A percentile compares a stretch with the other conserved stretches of the same genome.
Evolutionary conservation across 495 filamentous ascomycete genomes (phyloP).

Genomic region (Trichocladium antarcticum): DNA sequence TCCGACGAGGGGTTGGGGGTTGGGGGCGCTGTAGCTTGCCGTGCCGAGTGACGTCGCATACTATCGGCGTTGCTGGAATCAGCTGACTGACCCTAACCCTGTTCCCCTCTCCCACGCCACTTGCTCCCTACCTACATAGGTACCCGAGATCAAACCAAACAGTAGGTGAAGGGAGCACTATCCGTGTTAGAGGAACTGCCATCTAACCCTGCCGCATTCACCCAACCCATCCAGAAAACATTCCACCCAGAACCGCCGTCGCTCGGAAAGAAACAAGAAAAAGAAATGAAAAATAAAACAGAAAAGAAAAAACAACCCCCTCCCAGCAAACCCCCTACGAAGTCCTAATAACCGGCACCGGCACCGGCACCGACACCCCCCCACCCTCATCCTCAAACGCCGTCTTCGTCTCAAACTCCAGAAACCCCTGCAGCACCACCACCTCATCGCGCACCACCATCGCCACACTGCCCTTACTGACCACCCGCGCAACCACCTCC

Average conservation of each 20-base stretch:
- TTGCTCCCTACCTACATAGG: too few species aligned
- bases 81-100: too few species aligned
- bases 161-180: too few species aligned
- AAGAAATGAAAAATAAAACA: background rate
- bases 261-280: background rate
- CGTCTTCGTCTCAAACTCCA: slow-evolving; percentile 19
- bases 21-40: background rate
- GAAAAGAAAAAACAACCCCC: background rate
- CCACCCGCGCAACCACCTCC: slow-evolving; percentile 10
- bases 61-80: slow-evolving; percentile 12
- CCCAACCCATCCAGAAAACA: too few species aligned
- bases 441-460: slow-evolving; percentile 15
- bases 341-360: slow-evolving; percentile 7
- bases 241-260: too few species aligned
- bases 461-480: slow-evolving; percentile 12
- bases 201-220: too few species aligned
- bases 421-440: slow-evolving; percentile 17
- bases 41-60: slow-evolving; percentile 19
- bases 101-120: too few species aligned
- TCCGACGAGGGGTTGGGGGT: background rate
- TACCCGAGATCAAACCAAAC: too few species aligned
- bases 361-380: background rate
- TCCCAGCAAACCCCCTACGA: background rate
- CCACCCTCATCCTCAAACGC: slow-evolving; percentile 4
- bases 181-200: too few species aligned